Evolutionary conservation across 345 rosid species (phyloP).

Genomic region (Lagerstroemia speciosa): DNA sequence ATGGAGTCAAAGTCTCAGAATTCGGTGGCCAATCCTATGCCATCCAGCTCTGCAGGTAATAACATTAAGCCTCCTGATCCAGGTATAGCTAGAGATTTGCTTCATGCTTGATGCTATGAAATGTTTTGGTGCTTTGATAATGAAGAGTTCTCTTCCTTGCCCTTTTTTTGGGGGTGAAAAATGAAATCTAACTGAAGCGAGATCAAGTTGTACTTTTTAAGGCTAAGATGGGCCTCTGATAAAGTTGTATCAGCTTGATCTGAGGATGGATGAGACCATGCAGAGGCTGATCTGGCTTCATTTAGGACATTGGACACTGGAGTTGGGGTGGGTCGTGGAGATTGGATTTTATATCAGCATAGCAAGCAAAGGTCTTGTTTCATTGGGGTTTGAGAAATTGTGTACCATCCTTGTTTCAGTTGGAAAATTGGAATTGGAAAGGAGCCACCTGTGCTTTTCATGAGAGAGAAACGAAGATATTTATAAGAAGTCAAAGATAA

Average conservation of each 20-base stretch:
- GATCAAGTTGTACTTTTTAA: not conserved
- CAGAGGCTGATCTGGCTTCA: not conserved
- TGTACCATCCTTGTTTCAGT: not conserved
- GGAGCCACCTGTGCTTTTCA: not conserved
- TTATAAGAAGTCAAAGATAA: not conserved
- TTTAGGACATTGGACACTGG: not conserved
- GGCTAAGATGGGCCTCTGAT: not conserved
- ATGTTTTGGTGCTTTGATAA: not conserved
- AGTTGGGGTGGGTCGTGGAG: not conserved
- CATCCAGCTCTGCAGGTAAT: not conserved
- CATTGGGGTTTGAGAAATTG: not conserved
- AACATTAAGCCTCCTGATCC: conserved; percentile 1
- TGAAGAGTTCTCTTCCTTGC: not conserved
- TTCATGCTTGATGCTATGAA: conserved; percentile 2
- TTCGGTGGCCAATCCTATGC: not conserved
- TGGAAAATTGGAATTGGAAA: not conserved
- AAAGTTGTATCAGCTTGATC: not conserved
- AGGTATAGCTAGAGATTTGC: not conserved
- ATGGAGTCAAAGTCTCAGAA: conserved; percentile 35
- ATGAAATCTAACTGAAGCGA: not conserved
- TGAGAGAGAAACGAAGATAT: not conserved
- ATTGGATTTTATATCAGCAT: not conserved
- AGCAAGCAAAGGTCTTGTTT: not conserved
- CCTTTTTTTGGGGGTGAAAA: not conserved
- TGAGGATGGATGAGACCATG: not conserved